Evolutionary conservation across 495 filamentous ascomycete species (phyloP).

Genomic region (Lasiosphaeria miniovina): DNA sequence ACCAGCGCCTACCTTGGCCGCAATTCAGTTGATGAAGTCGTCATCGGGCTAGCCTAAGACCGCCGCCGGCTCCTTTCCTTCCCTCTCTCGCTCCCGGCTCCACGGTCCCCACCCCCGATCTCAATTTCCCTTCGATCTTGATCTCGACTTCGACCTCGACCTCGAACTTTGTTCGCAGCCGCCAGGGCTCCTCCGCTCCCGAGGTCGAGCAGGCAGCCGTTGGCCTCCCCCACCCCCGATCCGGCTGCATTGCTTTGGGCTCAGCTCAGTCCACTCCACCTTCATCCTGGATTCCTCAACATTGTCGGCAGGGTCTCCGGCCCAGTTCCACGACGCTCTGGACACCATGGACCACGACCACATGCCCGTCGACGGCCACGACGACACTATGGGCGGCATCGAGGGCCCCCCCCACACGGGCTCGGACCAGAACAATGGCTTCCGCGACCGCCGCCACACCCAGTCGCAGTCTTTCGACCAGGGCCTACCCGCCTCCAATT

Average conservation of each 20-base stretch:
- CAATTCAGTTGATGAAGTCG: conserved; percentile 34
- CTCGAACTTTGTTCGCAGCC: not conserved
- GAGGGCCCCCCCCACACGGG: conserved; percentile 33
- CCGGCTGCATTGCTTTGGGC: not conserved
- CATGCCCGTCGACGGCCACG: conserved; percentile 22
- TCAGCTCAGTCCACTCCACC: not conserved
- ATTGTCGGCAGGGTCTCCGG: conserved; percentile 44
- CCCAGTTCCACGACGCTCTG: conserved; percentile 50
- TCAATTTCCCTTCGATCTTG: no score
- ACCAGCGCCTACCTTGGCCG: conserved; percentile 1
- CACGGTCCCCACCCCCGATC: not conserved
- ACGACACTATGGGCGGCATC: conserved; percentile 40
- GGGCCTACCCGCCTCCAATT: conserved; percentile 26
- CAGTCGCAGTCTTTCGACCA: conserved; percentile 43
- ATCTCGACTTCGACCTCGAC: not conserved
- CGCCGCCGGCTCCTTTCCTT: conserved; percentile 11
- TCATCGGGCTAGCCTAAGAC: conserved; percentile 27
- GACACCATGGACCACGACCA: conserved; percentile 48
- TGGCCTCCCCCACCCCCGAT: not conserved
- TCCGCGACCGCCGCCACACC: conserved; percentile 30
- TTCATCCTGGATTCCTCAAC: conserved; percentile 51
- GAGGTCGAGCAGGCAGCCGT: not conserved
- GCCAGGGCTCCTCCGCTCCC: not conserved
- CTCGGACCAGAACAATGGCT: conserved; percentile 22
- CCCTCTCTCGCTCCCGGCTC: not conserved